Evolutionary conservation across 257 asterid species (phyloP).

Genomic region (Solanum corneliomulleri): DNA sequence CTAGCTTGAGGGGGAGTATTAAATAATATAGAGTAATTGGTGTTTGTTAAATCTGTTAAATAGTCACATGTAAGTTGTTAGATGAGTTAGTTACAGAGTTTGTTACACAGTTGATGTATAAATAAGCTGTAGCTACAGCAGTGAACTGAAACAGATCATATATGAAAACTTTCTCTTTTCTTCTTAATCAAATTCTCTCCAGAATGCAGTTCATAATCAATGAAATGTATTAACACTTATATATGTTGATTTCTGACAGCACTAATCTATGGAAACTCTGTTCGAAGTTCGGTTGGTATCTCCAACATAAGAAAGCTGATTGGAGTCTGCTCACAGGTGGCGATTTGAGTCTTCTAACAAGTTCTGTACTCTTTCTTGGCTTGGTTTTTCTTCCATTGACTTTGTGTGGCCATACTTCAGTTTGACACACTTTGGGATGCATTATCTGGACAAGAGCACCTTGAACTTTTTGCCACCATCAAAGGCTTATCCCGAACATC

Average conservation of each 20-base stretch:
- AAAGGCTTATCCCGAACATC: constrained; percentile 17
- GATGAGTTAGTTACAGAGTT: no score
- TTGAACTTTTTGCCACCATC: constrained; percentile 25
- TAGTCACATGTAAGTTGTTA: no score
- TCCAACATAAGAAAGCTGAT: constrained; percentile 15
- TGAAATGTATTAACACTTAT: not conserved
- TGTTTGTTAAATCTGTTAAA: no score
- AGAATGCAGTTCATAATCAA: no score
- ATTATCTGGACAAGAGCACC: constrained; percentile 25
- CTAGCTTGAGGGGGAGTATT: no score
- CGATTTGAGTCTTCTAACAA: not conserved
- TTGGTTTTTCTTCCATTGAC: not conserved
- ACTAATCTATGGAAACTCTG: constrained; percentile 21
- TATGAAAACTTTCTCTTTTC: no score
- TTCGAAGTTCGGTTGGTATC: constrained; percentile 14
- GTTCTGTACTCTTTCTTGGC: not conserved
- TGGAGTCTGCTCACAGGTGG: constrained; percentile 33
- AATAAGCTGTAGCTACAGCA: no score
- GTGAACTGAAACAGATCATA: no score
- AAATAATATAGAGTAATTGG: no score
- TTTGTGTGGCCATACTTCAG: not conserved
- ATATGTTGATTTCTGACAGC: constrained; percentile 6
- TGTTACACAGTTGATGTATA: no score
- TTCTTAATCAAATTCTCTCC: no score
- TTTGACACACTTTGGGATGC: constrained; percentile 28